phyloP scores from a whole-genome alignment of 2,329 filamentous ascomycete species.

The Penicillium sp. region DNA sequence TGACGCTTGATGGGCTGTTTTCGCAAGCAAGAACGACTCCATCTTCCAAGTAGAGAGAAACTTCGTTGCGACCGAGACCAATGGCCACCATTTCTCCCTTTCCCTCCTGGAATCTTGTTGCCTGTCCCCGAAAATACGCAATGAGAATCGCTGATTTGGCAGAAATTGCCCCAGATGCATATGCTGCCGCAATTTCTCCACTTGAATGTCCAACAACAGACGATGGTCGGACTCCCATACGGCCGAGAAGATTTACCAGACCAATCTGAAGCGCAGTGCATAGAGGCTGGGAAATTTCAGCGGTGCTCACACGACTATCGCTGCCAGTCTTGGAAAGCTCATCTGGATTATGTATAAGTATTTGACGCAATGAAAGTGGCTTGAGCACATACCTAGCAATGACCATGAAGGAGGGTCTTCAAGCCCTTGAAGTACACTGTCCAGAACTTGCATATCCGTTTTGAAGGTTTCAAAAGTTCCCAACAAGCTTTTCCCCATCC shows the following conservation, averaged over 20 bases:
- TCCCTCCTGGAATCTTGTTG: too few species aligned
- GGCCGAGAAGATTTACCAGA: conserved; percentile 10
- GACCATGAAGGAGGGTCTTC: too few species aligned
- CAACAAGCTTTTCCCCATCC: conserved; percentile 15
- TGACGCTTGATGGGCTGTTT: conserved; percentile 18
- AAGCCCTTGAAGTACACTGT: too few species aligned
- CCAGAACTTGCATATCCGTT: too few species aligned
- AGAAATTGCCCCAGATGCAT: conserved; percentile 18
- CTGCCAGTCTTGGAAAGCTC: too few species aligned
- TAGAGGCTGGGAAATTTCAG: too few species aligned
- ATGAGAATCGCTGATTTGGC: not conserved
- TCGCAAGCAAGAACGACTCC: conserved; percentile 19
- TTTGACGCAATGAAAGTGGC: too few species aligned
- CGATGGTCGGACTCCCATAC: conserved; percentile 8
- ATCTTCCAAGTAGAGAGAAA: too few species aligned
- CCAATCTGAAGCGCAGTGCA: conserved; percentile 23
- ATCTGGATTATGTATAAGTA: too few species aligned
- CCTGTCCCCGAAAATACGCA: not conserved
- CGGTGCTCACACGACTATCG: too few species aligned
- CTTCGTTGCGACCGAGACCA: conserved; percentile 9
- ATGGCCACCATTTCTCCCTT: conserved; percentile 15
- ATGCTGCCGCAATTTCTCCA: conserved; percentile 27
- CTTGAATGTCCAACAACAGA: conserved; percentile 24
- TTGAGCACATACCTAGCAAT: too few species aligned
- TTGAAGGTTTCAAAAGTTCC: too few species aligned